phyloP scores from a whole-genome alignment of 2,329 filamentous ascomycete genomes.

The Aureobasidium sp. region DNA sequence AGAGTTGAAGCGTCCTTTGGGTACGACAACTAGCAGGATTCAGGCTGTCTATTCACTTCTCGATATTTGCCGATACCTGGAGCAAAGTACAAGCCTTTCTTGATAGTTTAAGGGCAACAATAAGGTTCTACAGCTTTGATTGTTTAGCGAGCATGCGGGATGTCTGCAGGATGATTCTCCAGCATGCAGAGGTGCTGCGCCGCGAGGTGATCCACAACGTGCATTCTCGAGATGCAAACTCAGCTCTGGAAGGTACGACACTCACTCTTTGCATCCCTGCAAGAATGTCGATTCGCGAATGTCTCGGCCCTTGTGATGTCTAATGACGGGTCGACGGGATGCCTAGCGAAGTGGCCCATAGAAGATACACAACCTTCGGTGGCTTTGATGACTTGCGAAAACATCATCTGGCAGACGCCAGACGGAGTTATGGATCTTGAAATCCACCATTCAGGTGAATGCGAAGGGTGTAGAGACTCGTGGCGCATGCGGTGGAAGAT shows the following conservation, averaged over 20 bases:
- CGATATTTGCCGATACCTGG: not conserved
- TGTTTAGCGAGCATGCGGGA: not conserved
- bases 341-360: not conserved
- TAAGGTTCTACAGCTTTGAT: not conserved
- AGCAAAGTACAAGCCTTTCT: not conserved
- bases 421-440: not conserved
- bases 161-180: not conserved
- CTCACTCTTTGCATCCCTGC: not conserved
- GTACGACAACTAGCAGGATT: not conserved
- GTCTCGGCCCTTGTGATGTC: not conserved
- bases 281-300: not conserved
- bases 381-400: not conserved
- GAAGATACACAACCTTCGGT: not conserved
- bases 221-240: not conserved
- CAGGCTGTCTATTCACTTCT: not conserved
- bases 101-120: not conserved
- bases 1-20: not conserved
- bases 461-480: not conserved
- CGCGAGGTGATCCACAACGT: not conserved
- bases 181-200: not conserved
- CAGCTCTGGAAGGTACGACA: not conserved
- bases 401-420: not conserved
- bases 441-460: not conserved
- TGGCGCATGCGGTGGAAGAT: not conserved
- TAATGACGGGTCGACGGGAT: not conserved